Base-by-base conservation (phyloP, 176 grass and related monocot species). In the Paspalum vaginatum region DNA sequence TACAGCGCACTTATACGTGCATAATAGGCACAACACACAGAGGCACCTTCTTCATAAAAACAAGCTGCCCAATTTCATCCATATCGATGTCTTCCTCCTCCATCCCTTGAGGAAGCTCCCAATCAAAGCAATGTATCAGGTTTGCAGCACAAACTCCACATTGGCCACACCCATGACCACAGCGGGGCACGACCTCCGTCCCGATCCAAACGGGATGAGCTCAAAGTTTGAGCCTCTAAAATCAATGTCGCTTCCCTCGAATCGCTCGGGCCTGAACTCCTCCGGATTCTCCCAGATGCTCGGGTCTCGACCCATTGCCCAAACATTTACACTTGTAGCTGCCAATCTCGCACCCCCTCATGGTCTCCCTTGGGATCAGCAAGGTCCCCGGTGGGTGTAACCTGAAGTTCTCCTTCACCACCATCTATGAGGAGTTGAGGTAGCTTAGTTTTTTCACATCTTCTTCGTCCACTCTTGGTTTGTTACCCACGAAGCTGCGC, bases 341-440 rank as follows among this genome's bases (percentile, higher is more conserved):
- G 0, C 83, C 72, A 5, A 90, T 79, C 49, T 41, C 50, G 15
- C 78, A 81, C 2, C 48, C 47, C 24, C 12, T 14, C 71, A 78
- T 82, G 1, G 78, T 61, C n/a, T 83, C 72, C 54, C 88, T 48
- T 6, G 88, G 88, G 0, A 90, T 16, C 39, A 90, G 4, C 2
- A 90, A 11, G 2, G 83, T 77, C 46, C 20, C 83, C 0, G 88
- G 83, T 43, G 84, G 84, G 24, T 90, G 88, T 16, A 90, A 4
- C 72, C 87, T 66, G 37, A 86, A 89, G 42, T 79, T 89, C 46
- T 89, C 87, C 12, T 89, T 89, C 5, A 83, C 16, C 26, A 86
- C 41, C 84, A 90, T 90, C 74, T 90, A n/a, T n/a, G n/a, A n/a
- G n/a, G n/a, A n/a, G n/a, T n/a, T 90, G 5, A 90, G 77, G 73